Base-by-base conservation (phyloP, 1,284 basidiomycete genomes). In the Ustanciosporium gigantosporum region DNA sequence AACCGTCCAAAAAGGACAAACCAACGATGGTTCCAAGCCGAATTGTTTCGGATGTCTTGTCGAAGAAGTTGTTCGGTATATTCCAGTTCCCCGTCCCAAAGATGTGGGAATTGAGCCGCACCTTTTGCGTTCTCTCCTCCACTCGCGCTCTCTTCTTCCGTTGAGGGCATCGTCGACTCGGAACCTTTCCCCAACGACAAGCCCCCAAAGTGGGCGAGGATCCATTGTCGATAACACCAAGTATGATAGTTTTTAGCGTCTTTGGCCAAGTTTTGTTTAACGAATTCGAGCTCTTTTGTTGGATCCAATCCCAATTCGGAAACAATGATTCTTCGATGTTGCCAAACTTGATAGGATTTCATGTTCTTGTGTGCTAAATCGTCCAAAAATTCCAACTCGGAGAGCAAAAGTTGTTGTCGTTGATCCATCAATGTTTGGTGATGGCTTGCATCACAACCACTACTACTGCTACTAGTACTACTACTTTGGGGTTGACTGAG, bases 21-120 rank as follows among this genome's bases (percentile, higher is more conserved):
- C 83, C 91, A 97, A 20, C 94, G 86, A 81, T 97, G 95, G 76
- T 94, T 91, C 94, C 94, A 99, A 14, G 90, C 95, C 32, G 90
- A 93, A 76, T 99, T 99, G 78, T 98, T 99, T 68, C 93, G 81
- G 29, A 94, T 82, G 78, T 99, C 94, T 19, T 83, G 79, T 5
- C 81, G 81, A 21, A 97, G 78, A 81, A 96, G 84, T 46, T 79
- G 76, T 59, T 92, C 88, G 41, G 89, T 84, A 78, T 89, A 95
- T 21, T 82, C 82, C 16, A 88, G 80, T 79, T 97, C 94, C 13
- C 82, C 83, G 0, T 74, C 79, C 92, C 93, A 96, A 31, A 93
- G 76, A 31, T 80, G 79, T 0, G 71, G 62, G 21, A 52, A 64
- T 17, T 36, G 9, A 1, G 35, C 42, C 5, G 55, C 58, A 14